Evolutionary conservation across 192 early-diverging fungal genomes (phyloP).

Genomic region (Geranomyces variabilis): DNA sequence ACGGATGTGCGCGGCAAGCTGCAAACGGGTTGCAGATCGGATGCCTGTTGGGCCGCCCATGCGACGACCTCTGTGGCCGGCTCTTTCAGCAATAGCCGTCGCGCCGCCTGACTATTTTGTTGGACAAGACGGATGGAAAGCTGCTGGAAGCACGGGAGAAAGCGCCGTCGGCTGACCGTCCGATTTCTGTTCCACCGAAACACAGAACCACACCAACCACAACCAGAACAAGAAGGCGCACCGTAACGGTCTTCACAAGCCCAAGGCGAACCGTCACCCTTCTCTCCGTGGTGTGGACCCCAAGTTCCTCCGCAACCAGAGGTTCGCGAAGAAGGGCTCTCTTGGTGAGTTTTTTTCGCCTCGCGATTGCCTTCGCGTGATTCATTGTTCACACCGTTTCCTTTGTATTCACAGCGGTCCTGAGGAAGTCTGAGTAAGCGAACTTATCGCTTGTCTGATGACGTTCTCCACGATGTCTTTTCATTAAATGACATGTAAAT

Average conservation of each 20-base stretch:
- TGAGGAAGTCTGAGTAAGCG: slow-evolving; percentile 7
- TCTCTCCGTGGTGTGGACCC: slow-evolving; percentile 92
- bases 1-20: too few species aligned
- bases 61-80: too few species aligned
- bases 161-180: not conserved
- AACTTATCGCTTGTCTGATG: too few species aligned
- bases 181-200: not conserved
- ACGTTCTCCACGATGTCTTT: too few species aligned
- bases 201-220: slow-evolving; percentile 99
- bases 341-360: slow-evolving; percentile 31
- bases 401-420: not conserved
- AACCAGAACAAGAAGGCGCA: slow-evolving; percentile 99
- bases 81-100: too few species aligned
- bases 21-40: too few species aligned
- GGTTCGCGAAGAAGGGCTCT: slow-evolving; percentile 85
- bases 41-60: too few species aligned
- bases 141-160: not conserved
- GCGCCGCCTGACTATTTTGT: too few species aligned
- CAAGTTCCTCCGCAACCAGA: slow-evolving; percentile 98
- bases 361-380: too few species aligned
- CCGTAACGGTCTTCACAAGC: slow-evolving; percentile 99
- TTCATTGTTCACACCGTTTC: not conserved
- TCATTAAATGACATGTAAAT: too few species aligned
- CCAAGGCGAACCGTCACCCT: slow-evolving; percentile 82
- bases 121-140: not conserved